A percentile compares a stretch with the other conserved stretches of the same genome.
Evolutionary conservation across 1,284 basidiomycete species (phyloP).

Genomic region (Tetrapyrgos nigripes): DNA sequence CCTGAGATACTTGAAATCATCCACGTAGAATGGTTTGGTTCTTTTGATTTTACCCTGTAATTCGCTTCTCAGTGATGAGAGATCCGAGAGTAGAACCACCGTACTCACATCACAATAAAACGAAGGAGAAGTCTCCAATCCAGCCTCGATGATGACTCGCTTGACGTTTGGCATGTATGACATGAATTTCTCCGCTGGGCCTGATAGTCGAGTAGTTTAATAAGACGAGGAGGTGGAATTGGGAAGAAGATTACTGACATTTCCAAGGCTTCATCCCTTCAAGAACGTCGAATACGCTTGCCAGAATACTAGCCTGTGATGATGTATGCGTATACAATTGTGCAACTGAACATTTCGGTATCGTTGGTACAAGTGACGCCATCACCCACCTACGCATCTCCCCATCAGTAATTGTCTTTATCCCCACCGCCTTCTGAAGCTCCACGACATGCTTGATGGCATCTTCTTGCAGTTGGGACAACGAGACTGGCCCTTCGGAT

Average conservation of each 20-base stretch:
- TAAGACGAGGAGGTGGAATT: too few relatives aligned
- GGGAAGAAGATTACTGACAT: too few relatives aligned
- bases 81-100: constrained; percentile 1
- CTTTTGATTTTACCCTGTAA: constrained; percentile 71
- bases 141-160: constrained; percentile 44
- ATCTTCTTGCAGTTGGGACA: too few relatives aligned
- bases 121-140: constrained; percentile 50
- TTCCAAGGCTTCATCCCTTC: constrained; percentile 70
- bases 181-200: too few relatives aligned
- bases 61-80: constrained; percentile 7
- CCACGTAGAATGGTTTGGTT: constrained; percentile 65
- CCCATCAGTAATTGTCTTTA: constrained; percentile 67
- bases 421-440: constrained; percentile 55
- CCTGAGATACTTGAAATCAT: constrained; percentile 67
- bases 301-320: constrained; percentile 59
- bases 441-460: constrained; percentile 58
- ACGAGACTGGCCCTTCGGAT: too few relatives aligned
- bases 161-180: constrained; percentile 59
- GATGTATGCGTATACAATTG: constrained; percentile 7
- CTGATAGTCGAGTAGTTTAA: too few relatives aligned
- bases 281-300: constrained; percentile 65
- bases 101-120: constrained; percentile 55
- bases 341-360: too few relatives aligned
- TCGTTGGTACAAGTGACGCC: too few relatives aligned
- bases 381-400: constrained; percentile 58